These are phyloP conservation scores for Senna siamea DNA, from an alignment of 306 rosid species.

Conservation along the genomic window DNA sequence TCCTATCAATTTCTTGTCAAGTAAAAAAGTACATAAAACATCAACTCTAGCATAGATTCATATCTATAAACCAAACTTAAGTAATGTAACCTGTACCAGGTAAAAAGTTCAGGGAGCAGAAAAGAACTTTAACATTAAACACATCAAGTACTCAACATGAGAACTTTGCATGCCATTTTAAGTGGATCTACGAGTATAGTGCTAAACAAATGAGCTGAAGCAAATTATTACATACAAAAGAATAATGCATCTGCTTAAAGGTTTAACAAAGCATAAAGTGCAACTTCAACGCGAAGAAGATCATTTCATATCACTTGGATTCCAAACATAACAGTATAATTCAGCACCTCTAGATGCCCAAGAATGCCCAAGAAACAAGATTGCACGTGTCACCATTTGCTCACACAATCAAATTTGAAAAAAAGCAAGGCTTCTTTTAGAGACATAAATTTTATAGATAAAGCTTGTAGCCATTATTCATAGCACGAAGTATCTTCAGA, in stretches of 20 bases:
- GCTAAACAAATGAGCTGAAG: neutral
- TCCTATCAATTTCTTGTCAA: conserved; percentile 84
- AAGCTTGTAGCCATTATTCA: neutral
- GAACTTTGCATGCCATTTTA: neutral
- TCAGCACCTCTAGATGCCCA: neutral
- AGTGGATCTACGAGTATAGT: neutral
- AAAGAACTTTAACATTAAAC: conserved; percentile 8
- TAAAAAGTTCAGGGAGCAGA: neutral
- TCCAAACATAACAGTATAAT: neutral
- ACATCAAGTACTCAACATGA: neutral
- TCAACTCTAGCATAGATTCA: conserved; percentile 19
- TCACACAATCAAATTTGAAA: neutral
- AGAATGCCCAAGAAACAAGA: neutral
- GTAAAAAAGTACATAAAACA: conserved; percentile 34
- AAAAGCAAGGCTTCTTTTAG: neutral
- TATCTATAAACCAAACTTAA: conserved; percentile 26
- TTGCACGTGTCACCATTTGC: neutral
- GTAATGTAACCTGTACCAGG: conserved; percentile 19
- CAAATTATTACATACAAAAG: neutral
- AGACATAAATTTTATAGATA: neutral
- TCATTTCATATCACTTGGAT: neutral
- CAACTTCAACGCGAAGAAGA: neutral
- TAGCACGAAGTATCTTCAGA: neutral
- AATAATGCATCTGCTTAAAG: neutral
- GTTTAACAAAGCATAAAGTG: neutral